Conservation (phyloP, 75 land plant genomes). For the Sequoia sempervirens region DNA sequence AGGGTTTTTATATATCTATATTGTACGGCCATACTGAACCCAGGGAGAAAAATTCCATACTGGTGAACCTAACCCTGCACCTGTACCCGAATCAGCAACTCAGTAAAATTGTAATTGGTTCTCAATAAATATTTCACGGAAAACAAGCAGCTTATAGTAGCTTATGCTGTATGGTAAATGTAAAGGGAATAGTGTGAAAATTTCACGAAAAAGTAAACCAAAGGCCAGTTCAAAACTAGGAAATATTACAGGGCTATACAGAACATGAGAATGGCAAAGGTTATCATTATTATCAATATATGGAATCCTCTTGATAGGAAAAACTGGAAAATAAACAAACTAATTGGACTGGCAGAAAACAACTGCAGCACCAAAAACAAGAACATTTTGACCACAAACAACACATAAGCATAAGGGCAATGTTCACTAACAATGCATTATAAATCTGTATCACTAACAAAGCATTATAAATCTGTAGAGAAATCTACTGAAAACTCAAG, state of each 20-base stretch:
- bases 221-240: background rate
- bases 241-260: background rate
- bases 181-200: background rate
- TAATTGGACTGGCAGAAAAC: background rate
- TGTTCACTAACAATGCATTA: background rate
- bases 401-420: background rate
- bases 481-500: background rate
- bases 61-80: too few relatives aligned
- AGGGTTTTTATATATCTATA: too few relatives aligned
- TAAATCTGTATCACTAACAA: constrained; percentile 2
- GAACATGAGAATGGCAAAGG: background rate
- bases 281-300: background rate
- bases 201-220: background rate
- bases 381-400: background rate
- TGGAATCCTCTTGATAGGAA: background rate
- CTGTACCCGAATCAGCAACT: too few relatives aligned
- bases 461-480: background rate
- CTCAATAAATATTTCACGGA: background rate
- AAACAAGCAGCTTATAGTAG: background rate
- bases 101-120: background rate
- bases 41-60: too few relatives aligned
- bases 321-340: background rate
- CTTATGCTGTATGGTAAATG: background rate
- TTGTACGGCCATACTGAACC: too few relatives aligned
- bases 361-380: background rate